These are phyloP conservation scores for Neoboletus magnificus DNA, from an alignment of 768 basidiomycete species.

Conservation along the genomic window DNA sequence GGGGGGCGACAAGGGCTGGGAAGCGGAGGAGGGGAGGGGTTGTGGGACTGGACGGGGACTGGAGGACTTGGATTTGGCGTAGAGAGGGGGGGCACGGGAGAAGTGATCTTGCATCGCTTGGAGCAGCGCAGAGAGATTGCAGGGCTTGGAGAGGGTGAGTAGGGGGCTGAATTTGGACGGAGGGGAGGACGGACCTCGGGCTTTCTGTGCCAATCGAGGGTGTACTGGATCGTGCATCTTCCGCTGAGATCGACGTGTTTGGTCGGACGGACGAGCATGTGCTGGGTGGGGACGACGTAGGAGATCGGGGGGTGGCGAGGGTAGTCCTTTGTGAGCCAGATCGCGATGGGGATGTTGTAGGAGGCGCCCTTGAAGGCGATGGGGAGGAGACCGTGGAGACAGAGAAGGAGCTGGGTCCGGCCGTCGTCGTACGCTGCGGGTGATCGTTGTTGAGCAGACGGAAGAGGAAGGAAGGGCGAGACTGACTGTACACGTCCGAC, in stretches of 20 bases:
- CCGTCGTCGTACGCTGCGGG: slow-evolving; percentile 87
- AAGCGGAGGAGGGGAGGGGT: slow-evolving; percentile 14
- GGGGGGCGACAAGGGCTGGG: slow-evolving; percentile 21
- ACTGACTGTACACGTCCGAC: slow-evolving; percentile 74
- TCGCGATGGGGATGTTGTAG: slow-evolving; percentile 91
- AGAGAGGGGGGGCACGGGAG: slow-evolving; percentile 84
- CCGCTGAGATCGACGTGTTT: slow-evolving; percentile 80
- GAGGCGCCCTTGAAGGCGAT: slow-evolving; percentile 70
- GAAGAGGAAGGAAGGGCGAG: no score
- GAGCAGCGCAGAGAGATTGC: slow-evolving; percentile 68
- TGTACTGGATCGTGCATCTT: slow-evolving; percentile 63
- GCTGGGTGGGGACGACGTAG: slow-evolving; percentile 88
- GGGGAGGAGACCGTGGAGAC: slow-evolving; percentile 86
- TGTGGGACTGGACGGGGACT: slow-evolving; percentile 23
- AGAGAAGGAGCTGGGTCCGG: slow-evolving; percentile 86
- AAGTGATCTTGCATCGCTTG: slow-evolving; percentile 80
- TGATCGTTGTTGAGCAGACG: no score
- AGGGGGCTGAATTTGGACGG: neutral
- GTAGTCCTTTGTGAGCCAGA: slow-evolving; percentile 87
- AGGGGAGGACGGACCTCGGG: slow-evolving; percentile 45
- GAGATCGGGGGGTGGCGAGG: slow-evolving; percentile 78
- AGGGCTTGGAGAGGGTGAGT: slow-evolving; percentile 49
- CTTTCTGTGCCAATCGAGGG: slow-evolving; percentile 77
- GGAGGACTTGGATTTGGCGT: slow-evolving; percentile 65
- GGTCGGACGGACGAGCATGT: slow-evolving; percentile 84